Evolutionary conservation across 192 early-diverging fungal species (phyloP).

Genomic region (Dimargaris verticillata): DNA sequence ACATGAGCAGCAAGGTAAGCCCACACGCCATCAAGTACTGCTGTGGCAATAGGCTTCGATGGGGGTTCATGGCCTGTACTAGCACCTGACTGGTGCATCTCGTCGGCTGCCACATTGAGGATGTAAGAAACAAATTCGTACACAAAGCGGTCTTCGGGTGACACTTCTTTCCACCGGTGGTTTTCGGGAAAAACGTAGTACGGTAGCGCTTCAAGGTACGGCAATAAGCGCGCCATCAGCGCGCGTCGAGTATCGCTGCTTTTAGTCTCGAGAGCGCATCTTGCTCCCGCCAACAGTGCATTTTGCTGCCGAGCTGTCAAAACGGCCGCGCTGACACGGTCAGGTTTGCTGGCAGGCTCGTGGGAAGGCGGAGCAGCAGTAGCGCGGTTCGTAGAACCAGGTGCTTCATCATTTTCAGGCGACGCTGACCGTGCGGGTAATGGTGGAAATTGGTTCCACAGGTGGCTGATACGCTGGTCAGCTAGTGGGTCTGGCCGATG

Average conservation of each 20-base stretch:
- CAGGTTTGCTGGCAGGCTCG: not conserved
- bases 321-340: not conserved
- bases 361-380: not conserved
- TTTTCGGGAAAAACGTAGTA: slow-evolving; percentile 15
- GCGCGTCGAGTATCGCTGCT: slow-evolving; percentile 9
- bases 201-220: slow-evolving; percentile 19
- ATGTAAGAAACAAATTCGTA: slow-evolving; percentile 7
- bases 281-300: slow-evolving; percentile 27
- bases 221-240: slow-evolving; percentile 20
- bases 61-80: not conserved
- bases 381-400: no score
- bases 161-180: slow-evolving; percentile 5
- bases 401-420: no score
- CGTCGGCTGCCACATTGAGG: slow-evolving; percentile 1
- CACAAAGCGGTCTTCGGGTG: slow-evolving; percentile 10
- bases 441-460: not conserved
- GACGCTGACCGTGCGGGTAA: not conserved
- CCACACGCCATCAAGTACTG: not conserved
- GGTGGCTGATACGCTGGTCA: slow-evolving; percentile 17
- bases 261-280: slow-evolving; percentile 16
- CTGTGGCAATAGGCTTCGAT: not conserved
- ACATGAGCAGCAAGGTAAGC: not conserved
- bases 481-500: slow-evolving; percentile 14
- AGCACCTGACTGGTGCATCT: not conserved
- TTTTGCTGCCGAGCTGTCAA: slow-evolving; percentile 23